phyloP scores from a whole-genome alignment of 2,329 filamentous ascomycete genomes.

The Alternaria arborescens region DNA sequence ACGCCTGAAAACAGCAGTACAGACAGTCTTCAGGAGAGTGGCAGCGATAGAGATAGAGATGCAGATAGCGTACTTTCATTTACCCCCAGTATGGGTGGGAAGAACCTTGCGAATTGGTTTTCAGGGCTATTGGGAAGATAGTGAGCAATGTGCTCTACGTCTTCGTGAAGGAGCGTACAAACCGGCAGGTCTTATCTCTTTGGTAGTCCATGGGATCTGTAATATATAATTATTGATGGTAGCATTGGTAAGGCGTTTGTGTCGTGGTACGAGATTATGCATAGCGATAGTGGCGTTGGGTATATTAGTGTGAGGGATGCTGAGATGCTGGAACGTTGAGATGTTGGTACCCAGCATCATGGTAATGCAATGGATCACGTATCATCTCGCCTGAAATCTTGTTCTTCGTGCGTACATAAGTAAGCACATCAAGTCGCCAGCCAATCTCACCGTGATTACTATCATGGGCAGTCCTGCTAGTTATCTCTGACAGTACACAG shows the following conservation, averaged over 20 bases:
- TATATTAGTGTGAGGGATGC: neutral
- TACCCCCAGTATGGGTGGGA: slow-evolving; percentile 36
- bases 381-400: neutral
- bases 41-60: slow-evolving; percentile 19
- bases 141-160: neutral
- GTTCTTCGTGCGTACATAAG: neutral
- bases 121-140: slow-evolving; percentile 40
- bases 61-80: slow-evolving; percentile 33
- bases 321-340: neutral
- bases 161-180: neutral
- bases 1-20: slow-evolving; percentile 2
- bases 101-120: slow-evolving; percentile 45
- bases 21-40: neutral
- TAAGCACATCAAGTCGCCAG: neutral
- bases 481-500: no score
- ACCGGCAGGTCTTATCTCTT: neutral
- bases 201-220: neutral
- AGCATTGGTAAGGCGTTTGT: neutral
- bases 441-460: neutral
- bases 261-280: neutral
- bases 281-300: slow-evolving; percentile 11
- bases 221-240: neutral
- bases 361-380: neutral
- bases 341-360: neutral
- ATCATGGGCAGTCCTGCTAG: neutral